phyloP scores from a whole-genome alignment of 2,329 filamentous ascomycete genomes.

The Trichoderma simmonsii region DNA sequence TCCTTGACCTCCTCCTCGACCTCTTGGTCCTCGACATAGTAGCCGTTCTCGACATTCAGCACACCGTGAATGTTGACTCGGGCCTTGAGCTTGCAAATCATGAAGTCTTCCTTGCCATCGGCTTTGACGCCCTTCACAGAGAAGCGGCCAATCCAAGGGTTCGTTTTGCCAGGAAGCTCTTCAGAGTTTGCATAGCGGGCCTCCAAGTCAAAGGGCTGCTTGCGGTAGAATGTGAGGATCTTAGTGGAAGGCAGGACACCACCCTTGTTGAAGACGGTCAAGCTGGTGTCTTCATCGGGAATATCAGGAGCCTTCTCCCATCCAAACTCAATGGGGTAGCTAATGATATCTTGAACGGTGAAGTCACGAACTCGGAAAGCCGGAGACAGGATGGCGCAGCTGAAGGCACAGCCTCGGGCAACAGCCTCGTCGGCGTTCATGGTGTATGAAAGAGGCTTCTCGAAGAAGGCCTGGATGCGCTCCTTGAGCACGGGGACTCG shows the following conservation, averaged over 20 bases:
- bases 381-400: constrained; percentile 94
- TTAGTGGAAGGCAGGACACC: constrained; percentile 98
- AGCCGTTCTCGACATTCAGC: constrained; percentile 92
- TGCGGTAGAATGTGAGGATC: constrained; percentile 98
- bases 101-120: constrained; percentile 91
- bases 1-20: constrained; percentile 89
- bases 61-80: constrained; percentile 95
- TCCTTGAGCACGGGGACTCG: constrained; percentile 93
- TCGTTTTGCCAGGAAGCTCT: constrained; percentile 79
- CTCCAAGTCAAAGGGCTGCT: constrained; percentile 95
- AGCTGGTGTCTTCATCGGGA: constrained; percentile 93
- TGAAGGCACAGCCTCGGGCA: constrained; percentile 92
- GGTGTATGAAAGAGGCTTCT: constrained; percentile 89
- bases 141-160: constrained; percentile 95
- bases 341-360: constrained; percentile 93
- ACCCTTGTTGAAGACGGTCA: constrained; percentile 96
- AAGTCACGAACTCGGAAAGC: constrained; percentile 99
- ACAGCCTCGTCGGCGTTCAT: constrained; percentile 98
- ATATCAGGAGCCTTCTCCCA: constrained; percentile 99
- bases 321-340: constrained; percentile 96
- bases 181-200: constrained; percentile 89
- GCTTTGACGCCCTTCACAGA: constrained; percentile 97
- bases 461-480: constrained; percentile 84
- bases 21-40: constrained; percentile 97
- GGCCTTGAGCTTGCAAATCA: constrained; percentile 99